Evolutionary conservation across 768 basidiomycete genomes (phyloP), one percentile per base, ranked within the genome.

Genomic region (Leccinum subtestaceum): DNA sequence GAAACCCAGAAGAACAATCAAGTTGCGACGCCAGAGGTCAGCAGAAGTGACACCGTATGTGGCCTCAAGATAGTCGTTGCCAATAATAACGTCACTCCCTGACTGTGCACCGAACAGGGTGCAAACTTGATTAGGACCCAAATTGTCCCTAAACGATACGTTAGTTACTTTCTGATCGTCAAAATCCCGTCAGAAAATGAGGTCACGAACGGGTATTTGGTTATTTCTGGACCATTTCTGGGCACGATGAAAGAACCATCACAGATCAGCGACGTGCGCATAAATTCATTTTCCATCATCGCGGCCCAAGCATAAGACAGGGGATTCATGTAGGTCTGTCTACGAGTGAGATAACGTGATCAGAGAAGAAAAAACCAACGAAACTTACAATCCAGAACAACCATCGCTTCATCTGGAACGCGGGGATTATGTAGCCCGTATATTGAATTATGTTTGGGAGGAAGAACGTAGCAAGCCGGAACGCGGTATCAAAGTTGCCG

Each of bases 201-300:
- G 17, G 50, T n/a, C 6, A 78, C 84, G 61, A 65, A 84, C 82
- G 23, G 86, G 71, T 91, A 91, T 67, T 81, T 81, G 21, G 70
- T 75, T 21, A 84, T 56, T 8, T 80, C 83, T 2, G 76, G 74
- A 12, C 76, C 78, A 65, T 89, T 89, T 47, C 87, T 79, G 3
- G 91, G 91, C 19, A 88, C 76, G 38, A 93, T 72, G 57, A 79
- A 83, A 48, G 70, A 74, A 19, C 89, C 89, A 64, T 88, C 84
- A 65, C 90, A 93, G 10, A 74, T 75, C 48, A 91, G 67, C 19
- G 80, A 71, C 36, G 85, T 83, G 17, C 84, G 83, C 77, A 79
- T 83, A 73, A 94, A 93, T 70, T 96, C 93, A 70, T 95, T 95
- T 72, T 89, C 85, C 86, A 95, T 89, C 38, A 82, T 76, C 2